Base-by-base conservation (phyloP, 176 grass and related monocot species). In the Rhynchospora tenuis region DNA sequence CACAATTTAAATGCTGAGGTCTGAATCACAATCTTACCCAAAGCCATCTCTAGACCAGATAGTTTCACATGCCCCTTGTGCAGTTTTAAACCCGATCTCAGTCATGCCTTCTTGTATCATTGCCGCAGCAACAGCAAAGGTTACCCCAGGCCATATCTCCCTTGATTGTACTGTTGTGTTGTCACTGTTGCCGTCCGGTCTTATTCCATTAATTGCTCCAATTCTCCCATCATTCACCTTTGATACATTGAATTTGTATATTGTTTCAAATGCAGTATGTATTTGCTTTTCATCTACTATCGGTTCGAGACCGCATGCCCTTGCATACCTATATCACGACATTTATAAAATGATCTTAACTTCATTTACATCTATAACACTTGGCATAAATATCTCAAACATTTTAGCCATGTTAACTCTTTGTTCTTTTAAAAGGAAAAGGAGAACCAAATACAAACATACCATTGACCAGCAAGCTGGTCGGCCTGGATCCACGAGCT, bases 71-170 rank as follows among this genome's bases (percentile, higher is more conserved):
- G 86, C 89, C 4, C 95, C 95, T 83, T 98, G 87, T 26, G 95
- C 92, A 33, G 95, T 95, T 84, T 67, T 86, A 66, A 98, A 95
- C 51, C 87, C 92, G 3, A 82, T 86, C 45, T 95, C 89, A 3
- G 26, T 11, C 95, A 98, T 93, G 57, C 92, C 92, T 84, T 95
- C 91, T 86, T 98, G 91, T 13, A 93, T 83, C 95, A 98, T 98
- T 22, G 86, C 84, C 0, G 91, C 91, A 1, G 95, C 89, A 31
- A 98, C 82, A 6, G 89, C 84, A 63, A 94, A 98, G 9, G 95
- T 98, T 3, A 93, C 91, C 1, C 92, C 92, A 7, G 92, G 76
- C 95, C 95, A 95, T 78, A 95, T 76, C 89, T 98, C 95, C 87
- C 87, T 98, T 24, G 95, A 88, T 83, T 95, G 92, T 81, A 67